Base-by-base conservation (phyloP, 2,329 filamentous ascomycete genomes). In the Verticillium zaregamsianum region DNA sequence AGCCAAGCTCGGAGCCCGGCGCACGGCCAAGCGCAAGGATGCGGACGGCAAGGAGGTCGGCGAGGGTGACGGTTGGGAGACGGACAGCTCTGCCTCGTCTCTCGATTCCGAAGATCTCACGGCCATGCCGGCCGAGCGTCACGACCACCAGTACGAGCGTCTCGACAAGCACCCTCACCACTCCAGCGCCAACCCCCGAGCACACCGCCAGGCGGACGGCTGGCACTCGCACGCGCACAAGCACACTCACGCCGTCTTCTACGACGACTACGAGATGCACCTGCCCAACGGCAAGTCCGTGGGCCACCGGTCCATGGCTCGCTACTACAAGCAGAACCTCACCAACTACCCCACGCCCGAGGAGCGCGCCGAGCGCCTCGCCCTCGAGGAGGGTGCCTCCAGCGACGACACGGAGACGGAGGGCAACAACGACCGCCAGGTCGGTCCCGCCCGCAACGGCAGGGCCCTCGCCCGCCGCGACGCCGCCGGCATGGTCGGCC, bases 181-280 rank as follows among this genome's bases (percentile, higher is more conserved):
- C 77, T 87, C 89, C 12, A 87, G 87, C 66, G 80, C 83, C 32
- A 90, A 92, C 70, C 84, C 88, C 31, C 85, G 90, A 28, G 84
- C 87, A 23, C 92, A 94, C 71, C 90, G 87, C 65, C 89, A 90
- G 68, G 86, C 81, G 58, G 89, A 93, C 71, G 90, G 91, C 59
- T 93, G 86, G 80, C 90, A 96, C 73, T 93, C 90, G 3, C 91
- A 93, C 72, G 90, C 90, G 2, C 90, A 96, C 77, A 90, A 91
- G 67, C 85, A 88, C 67, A 75, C 85, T 5, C 85, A 90, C 65
- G 88, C 92, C 40, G 91, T 92, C 25, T 97, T 96, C 74, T 89
- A 96, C 71, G 92, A 96, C 68, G 95, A 99, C 55, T 93, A 92
- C 70, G 95, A 98, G 75, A 84, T 99, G 59, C 93, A 99, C 71